phyloP scores from a whole-genome alignment of 2,329 filamentous ascomycete species.

The Penicillium janthinellum region DNA sequence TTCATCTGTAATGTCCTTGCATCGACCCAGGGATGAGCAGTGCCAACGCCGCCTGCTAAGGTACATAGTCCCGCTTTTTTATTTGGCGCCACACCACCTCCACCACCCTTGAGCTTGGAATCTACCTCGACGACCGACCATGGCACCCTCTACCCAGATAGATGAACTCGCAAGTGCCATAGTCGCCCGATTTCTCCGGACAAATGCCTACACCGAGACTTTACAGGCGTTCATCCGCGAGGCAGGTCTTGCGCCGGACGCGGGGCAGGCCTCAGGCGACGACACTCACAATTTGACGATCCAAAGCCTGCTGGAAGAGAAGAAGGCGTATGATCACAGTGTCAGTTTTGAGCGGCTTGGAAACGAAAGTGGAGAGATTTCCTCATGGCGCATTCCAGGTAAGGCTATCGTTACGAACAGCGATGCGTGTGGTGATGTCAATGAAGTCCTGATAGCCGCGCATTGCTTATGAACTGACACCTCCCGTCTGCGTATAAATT shows the following conservation, averaged over 20 bases:
- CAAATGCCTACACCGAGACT: constrained; percentile 53
- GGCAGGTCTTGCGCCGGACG: constrained; percentile 55
- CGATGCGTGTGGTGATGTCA: neutral
- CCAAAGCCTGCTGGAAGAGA: constrained; percentile 63
- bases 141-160: constrained; percentile 20
- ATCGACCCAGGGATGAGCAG: neutral
- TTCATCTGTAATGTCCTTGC: neutral
- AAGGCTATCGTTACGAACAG: constrained; percentile 17
- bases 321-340: constrained; percentile 59
- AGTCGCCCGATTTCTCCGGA: constrained; percentile 48
- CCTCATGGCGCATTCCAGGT: constrained; percentile 53
- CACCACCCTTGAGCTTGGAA: neutral
- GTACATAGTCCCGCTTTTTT: neutral
- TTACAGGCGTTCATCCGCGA: constrained; percentile 60
- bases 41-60: neutral
- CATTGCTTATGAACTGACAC: neutral
- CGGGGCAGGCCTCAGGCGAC: constrained; percentile 41
- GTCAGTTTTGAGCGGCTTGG: constrained; percentile 59
- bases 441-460: neutral
- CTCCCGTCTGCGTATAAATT: neutral
- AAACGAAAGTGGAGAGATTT: constrained; percentile 43
- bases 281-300: constrained; percentile 54
- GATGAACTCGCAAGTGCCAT: constrained; percentile 37
- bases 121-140: constrained; percentile 3
- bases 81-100: constrained; percentile 5